Evolutionary conservation across 306 rosid genomes (phyloP).

Genomic region (Prosopis cineraria): DNA sequence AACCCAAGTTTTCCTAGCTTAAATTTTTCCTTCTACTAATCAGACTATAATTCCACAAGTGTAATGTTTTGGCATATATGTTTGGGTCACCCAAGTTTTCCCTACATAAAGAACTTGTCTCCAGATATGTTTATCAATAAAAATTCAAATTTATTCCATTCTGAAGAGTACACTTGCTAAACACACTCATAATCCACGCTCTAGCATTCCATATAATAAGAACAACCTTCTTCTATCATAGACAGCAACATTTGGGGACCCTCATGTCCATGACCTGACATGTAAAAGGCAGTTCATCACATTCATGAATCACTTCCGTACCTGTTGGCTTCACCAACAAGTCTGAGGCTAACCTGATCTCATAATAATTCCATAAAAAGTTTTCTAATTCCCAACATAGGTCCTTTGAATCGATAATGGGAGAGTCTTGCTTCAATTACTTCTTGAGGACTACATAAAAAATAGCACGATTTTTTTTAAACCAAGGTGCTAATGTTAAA

Average conservation of each 20-base stretch:
- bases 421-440: not conserved
- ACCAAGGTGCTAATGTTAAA: not conserved
- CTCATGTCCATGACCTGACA: not conserved
- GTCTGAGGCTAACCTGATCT: not conserved
- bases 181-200: not conserved
- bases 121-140: too few relatives aligned
- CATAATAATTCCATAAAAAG: not conserved
- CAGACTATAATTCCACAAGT: too few relatives aligned
- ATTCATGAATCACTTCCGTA: not conserved
- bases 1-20: too few relatives aligned
- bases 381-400: not conserved
- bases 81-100: too few relatives aligned
- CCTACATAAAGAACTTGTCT: too few relatives aligned
- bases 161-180: not conserved
- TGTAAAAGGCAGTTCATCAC: not conserved
- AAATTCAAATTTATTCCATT: too few relatives aligned
- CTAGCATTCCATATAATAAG: too few relatives aligned
- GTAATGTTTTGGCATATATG: too few relatives aligned
- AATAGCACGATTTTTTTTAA: not conserved
- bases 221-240: not conserved
- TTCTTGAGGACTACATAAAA: not conserved
- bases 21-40: too few relatives aligned
- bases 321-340: not conserved
- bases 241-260: not conserved
- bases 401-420: not conserved